phyloP scores from a whole-genome alignment of 768 basidiomycete genomes.

The Terana coerulea region DNA sequence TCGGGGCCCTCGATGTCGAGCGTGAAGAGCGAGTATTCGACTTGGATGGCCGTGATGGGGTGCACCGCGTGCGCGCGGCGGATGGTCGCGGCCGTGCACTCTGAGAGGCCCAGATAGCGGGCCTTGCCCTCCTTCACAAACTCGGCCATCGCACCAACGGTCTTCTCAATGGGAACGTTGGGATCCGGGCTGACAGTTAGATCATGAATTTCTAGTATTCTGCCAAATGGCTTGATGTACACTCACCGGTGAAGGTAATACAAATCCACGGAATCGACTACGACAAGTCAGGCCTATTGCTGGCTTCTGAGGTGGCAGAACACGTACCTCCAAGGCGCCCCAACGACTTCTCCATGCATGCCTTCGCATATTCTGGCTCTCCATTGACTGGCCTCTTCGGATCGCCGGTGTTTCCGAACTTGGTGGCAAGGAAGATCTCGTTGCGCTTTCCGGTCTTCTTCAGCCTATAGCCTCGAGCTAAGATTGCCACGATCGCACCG shows the following conservation, averaged over 20 bases:
- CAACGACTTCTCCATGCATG: slow-evolving; percentile 7
- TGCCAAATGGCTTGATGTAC: background rate
- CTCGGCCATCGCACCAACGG: slow-evolving; percentile 24
- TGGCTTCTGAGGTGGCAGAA: background rate
- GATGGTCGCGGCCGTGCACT: slow-evolving; percentile 28
- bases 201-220: background rate
- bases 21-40: slow-evolving; percentile 30
- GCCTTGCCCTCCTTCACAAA: slow-evolving; percentile 30
- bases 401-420: slow-evolving; percentile 29
- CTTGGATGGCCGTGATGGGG: slow-evolving; percentile 29
- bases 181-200: slow-evolving; percentile 14
- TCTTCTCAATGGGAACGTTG: slow-evolving; percentile 20
- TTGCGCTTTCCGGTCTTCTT: slow-evolving; percentile 49
- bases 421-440: slow-evolving; percentile 43
- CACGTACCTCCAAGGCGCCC: slow-evolving; percentile 10
- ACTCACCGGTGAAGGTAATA: slow-evolving; percentile 16
- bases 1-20: slow-evolving; percentile 27
- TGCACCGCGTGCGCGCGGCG: slow-evolving; percentile 32
- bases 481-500: background rate
- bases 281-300: background rate
- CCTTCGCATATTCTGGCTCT: slow-evolving; percentile 24
- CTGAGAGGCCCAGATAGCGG: slow-evolving; percentile 35
- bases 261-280: slow-evolving; percentile 14
- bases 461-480: slow-evolving; percentile 35
- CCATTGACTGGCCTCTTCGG: slow-evolving; percentile 16